Percentiles rank a stretch among this genome's conserved stretches.
Evolutionary conservation across 805 yeast genomes (phyloP).

Genomic region (Candida boleticola): DNA sequence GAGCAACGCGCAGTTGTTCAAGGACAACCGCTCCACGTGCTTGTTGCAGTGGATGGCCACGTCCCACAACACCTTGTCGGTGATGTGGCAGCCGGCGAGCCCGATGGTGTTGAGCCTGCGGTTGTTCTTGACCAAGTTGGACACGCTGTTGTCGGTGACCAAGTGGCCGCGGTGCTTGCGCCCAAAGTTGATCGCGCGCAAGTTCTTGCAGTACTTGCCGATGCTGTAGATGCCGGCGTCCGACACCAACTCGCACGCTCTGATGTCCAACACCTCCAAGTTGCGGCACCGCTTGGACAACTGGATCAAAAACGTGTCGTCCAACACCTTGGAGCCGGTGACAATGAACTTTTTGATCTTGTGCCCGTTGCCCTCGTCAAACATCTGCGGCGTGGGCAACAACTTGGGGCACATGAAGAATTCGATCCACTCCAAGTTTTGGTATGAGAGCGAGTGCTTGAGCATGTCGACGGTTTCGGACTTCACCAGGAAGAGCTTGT

Average conservation of each 20-base stretch:
- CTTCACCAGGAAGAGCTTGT: conserved; percentile 56
- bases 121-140: conserved; percentile 56
- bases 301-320: conserved; percentile 54
- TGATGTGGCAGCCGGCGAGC: conserved; percentile 80
- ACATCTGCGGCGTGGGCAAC: conserved; percentile 45
- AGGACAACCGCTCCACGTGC: conserved; percentile 60
- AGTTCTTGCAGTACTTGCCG: conserved; percentile 55
- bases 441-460: conserved; percentile 39
- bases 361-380: conserved; percentile 17
- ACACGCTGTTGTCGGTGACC: conserved; percentile 69
- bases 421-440: conserved; percentile 65
- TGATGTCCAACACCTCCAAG: conserved; percentile 64
- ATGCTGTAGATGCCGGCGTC: conserved; percentile 75
- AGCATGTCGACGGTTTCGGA: conserved; percentile 55
- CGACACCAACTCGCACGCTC: conserved; percentile 79
- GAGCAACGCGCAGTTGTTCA: conserved; percentile 66
- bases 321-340: conserved; percentile 68
- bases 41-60: conserved; percentile 53
- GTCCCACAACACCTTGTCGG: conserved; percentile 81
- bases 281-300: conserved; percentile 57
- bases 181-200: conserved; percentile 72
- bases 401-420: conserved; percentile 78
- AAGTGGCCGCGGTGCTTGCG: conserved; percentile 66
- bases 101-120: conserved; percentile 65
- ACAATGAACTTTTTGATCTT: conserved; percentile 47